Conservation (phyloP, 1,284 basidiomycete species). For the Ustilago cynodontis region DNA sequence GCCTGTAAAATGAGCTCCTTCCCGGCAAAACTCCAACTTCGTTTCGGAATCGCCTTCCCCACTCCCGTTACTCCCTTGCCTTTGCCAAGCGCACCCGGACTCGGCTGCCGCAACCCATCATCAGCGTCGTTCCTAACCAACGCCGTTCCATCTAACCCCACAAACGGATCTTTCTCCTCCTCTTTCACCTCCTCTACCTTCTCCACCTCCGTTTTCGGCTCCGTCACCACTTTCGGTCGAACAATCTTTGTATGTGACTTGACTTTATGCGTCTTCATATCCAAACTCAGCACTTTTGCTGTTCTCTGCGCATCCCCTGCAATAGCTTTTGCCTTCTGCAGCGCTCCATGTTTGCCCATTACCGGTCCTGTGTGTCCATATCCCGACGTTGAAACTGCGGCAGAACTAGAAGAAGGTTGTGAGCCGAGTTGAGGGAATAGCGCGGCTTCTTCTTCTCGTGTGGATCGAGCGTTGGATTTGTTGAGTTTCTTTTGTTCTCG, state of each 20-base stretch:
- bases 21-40: constrained; percentile 19
- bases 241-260: constrained; percentile 33
- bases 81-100: background rate
- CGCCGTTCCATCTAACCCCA: constrained; percentile 24
- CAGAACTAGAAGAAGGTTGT: constrained; percentile 1
- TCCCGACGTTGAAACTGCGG: background rate
- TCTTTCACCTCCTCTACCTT: constrained; percentile 8
- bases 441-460: constrained; percentile 29
- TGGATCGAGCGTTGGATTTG: constrained; percentile 20
- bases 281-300: constrained; percentile 48
- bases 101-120: constrained; percentile 15
- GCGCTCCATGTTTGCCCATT: constrained; percentile 46
- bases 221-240: constrained; percentile 7
- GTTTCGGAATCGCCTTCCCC: constrained; percentile 12
- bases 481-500: constrained; percentile 42
- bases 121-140: constrained; percentile 35
- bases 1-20: constrained; percentile 5
- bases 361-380: constrained; percentile 11
- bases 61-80: background rate
- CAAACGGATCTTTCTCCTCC: constrained; percentile 35
- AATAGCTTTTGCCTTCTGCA: constrained; percentile 44
- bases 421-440: constrained; percentile 43
- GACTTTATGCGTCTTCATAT: constrained; percentile 54
- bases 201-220: background rate
- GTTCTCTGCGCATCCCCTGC: constrained; percentile 48